Conservation (phyloP, 164 flowering plant genomes). For the Nymphaea colorata region DNA sequence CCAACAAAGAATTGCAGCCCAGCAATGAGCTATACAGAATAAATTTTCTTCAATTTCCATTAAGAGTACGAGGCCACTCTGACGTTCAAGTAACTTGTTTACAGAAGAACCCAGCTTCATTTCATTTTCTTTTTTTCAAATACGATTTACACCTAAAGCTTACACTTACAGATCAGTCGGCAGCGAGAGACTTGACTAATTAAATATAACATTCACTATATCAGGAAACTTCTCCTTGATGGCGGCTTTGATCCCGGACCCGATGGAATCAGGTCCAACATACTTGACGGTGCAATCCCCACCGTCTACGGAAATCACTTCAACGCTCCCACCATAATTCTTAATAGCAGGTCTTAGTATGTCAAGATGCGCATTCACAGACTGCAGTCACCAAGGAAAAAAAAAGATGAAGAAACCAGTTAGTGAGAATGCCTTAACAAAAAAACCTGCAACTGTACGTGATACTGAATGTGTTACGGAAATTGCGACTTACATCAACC, state of each 20-base stretch:
- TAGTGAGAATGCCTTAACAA: too few species aligned
- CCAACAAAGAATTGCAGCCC: too few species aligned
- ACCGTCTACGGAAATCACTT: conserved; percentile 55
- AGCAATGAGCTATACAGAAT: too few species aligned
- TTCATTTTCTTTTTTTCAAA: too few species aligned
- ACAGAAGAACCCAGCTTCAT: too few species aligned
- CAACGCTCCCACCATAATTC: conserved; percentile 84
- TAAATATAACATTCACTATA: conserved; percentile 50
- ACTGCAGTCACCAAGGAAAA: conserved; percentile 29
- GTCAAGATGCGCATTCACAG: conserved; percentile 73
- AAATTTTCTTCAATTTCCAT: too few species aligned
- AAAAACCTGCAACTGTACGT: too few species aligned
- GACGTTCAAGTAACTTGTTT: too few species aligned
- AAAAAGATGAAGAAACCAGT: too few species aligned
- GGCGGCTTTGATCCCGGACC: conserved; percentile 87
- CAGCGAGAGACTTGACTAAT: not conserved
- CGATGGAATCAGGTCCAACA: conserved; percentile 79
- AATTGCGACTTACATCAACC: conserved; percentile 48
- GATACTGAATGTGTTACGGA: too few species aligned
- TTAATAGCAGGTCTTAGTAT: conserved; percentile 81
- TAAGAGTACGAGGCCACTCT: too few species aligned
- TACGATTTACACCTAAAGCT: not conserved
- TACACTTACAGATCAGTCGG: not conserved
- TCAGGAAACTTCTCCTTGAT: conserved; percentile 92
- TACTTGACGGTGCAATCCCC: conserved; percentile 68